Evolutionary conservation across 805 yeast species (phyloP), one percentile per base, ranked within the genome.

Genomic region (Monosporozyma yasuniensis): DNA sequence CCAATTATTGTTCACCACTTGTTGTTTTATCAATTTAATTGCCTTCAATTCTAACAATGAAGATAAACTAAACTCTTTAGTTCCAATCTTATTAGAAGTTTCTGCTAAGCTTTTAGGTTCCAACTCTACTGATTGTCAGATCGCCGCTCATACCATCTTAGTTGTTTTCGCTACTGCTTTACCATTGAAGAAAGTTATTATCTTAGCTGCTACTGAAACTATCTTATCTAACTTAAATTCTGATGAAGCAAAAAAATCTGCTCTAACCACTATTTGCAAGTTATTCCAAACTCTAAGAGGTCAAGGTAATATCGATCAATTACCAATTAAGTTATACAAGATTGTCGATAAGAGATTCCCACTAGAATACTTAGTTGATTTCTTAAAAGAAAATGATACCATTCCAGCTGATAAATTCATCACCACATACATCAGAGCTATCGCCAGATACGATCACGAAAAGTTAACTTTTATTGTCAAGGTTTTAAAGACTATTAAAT

Each of bases 141-240:
- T 87, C 52, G 83, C 96, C 18, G 88, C 91, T 1, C 91, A 87
- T 64, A 85, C 96, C 45, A 72, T 89, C 12, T 63, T 91, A 22
- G 78, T 91, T 0, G 96, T 91, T 2, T 70, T 90, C 47, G 77
- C 84, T 5, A 74, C 91, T 3, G 83, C 91, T 44, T 75, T 82
- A 46, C 84, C 87, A 6, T 72, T 93, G 39, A 74, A 58, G 34
- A 63, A 61, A 30, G 71, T 74, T 12, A 77, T 85, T 14, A 67
- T 80, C 16, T 67, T 75, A 47, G 88, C 89, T 5, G 78, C 86
- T 1, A 72, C 78, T 32, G 79, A 76, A 52, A 79, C 85, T 1
- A 75, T 85, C 23, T 66, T 80, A 32, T 55, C 72, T 11, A 72
- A 71, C 53, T 71, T 80, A 61, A 63, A 72, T 3, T 57, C 61